These are phyloP conservation scores for Leccinum rimulosum DNA, from an alignment of 768 basidiomycete genomes.

Conservation along the genomic window DNA sequence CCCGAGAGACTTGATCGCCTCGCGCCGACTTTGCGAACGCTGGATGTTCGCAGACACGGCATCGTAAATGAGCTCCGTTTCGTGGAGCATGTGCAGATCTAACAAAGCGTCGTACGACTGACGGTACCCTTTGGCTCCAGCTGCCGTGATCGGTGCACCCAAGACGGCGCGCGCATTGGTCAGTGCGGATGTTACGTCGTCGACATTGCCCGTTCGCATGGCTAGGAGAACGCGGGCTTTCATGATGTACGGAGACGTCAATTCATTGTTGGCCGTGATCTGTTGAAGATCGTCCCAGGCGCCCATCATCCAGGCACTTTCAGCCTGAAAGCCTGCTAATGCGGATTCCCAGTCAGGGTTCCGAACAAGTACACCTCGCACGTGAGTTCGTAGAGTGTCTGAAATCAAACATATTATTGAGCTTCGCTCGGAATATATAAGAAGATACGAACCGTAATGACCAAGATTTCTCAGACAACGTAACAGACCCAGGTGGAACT, in stretches of 20 bases:
- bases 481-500: slow-evolving; percentile 85
- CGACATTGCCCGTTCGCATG: slow-evolving; percentile 56
- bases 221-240: slow-evolving; percentile 81
- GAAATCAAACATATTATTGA: not conserved
- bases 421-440: slow-evolving; percentile 2
- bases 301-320: slow-evolving; percentile 95
- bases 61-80: slow-evolving; percentile 68
- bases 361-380: slow-evolving; percentile 82
- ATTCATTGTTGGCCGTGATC: slow-evolving; percentile 50
- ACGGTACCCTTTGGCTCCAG: slow-evolving; percentile 76
- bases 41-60: slow-evolving; percentile 39
- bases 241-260: slow-evolving; percentile 58
- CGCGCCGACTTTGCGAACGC: slow-evolving; percentile 37
- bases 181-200: slow-evolving; percentile 48
- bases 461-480: slow-evolving; percentile 92
- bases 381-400: slow-evolving; percentile 96
- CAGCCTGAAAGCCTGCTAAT: slow-evolving; percentile 81
- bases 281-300: slow-evolving; percentile 83
- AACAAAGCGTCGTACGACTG: slow-evolving; percentile 85
- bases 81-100: slow-evolving; percentile 82
- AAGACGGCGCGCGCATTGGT: slow-evolving; percentile 66
- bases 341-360: slow-evolving; percentile 80
- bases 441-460: slow-evolving; percentile 79
- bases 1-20: slow-evolving; percentile 39
- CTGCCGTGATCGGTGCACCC: slow-evolving; percentile 80